Percentiles rank a stretch among this genome's conserved stretches.
Evolutionary conservation across 306 rosid genomes (phyloP).

Genomic region (Ochetophila trinervis): DNA sequence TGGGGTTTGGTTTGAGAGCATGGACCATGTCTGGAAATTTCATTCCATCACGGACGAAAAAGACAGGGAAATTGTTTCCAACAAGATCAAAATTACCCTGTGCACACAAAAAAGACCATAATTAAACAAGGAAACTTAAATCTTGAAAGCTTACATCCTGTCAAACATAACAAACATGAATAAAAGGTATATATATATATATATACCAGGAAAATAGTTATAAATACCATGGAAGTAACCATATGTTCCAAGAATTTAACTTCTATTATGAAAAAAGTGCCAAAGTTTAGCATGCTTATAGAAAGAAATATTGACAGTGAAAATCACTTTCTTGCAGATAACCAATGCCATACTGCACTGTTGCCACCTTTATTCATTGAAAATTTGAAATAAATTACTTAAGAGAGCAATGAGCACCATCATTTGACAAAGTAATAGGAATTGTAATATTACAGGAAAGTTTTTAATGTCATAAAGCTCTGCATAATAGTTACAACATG

Average conservation of each 20-base stretch:
- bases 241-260: background rate
- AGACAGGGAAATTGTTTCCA: conserved; percentile 90
- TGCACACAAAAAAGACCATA: conserved; percentile 12
- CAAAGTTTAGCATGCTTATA: background rate
- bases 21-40: conserved; percentile 95
- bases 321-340: background rate
- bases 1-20: conserved; percentile 90
- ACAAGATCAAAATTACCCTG: conserved; percentile 97
- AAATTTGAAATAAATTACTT: background rate
- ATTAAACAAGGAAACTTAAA: background rate
- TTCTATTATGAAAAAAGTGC: background rate
- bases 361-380: background rate
- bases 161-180: background rate
- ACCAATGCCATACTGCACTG: background rate
- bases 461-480: background rate
- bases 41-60: conserved; percentile 80
- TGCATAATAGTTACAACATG: background rate
- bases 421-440: no score
- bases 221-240: conserved; percentile 5
- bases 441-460: no score
- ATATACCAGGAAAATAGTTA: background rate
- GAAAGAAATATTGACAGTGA: background rate
- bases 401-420: background rate
- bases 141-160: background rate
- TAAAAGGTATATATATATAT: background rate